A percentile compares a stretch with the other conserved stretches of the same genome.
These are phyloP conservation scores for Teunomyces funiuensis DNA, from an alignment of 805 yeast species.

Conservation along the genomic window DNA sequence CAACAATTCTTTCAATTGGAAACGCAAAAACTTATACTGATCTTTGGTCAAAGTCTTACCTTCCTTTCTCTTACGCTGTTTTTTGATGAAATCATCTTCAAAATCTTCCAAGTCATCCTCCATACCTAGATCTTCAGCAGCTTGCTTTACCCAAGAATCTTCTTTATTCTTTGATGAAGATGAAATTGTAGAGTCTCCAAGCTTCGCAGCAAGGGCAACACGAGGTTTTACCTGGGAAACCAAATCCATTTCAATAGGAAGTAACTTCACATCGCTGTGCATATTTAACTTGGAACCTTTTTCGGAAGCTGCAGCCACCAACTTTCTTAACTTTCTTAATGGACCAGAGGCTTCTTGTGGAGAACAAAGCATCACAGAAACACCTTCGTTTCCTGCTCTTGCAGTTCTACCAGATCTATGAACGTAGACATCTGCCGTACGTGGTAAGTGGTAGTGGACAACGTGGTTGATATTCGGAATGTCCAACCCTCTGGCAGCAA, in stretches of 20 bases:
- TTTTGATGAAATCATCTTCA: constrained; percentile 66
- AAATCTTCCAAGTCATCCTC: constrained; percentile 65
- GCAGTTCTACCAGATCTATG: constrained; percentile 99
- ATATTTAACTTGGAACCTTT: constrained; percentile 27
- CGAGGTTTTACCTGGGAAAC: constrained; percentile 70
- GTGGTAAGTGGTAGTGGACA: constrained; percentile 91
- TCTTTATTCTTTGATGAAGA: constrained; percentile 63
- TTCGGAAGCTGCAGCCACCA: constrained; percentile 40
- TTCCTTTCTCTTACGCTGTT: constrained; percentile 55
- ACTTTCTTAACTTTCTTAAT: constrained; percentile 65
- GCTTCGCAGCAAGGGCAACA: constrained; percentile 62
- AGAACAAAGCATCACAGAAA: constrained; percentile 88
- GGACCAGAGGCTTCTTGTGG: constrained; percentile 95
- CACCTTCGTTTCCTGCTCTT: constrained; percentile 91
- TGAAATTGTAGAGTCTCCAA: constrained; percentile 72
- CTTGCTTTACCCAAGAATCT: constrained; percentile 78
- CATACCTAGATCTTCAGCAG: constrained; percentile 90
- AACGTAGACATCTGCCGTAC: constrained; percentile 90
- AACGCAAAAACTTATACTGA: constrained; percentile 46
- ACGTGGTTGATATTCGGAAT: constrained; percentile 90
- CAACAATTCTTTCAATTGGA: constrained; percentile 54
- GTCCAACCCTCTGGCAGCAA: constrained; percentile 97
- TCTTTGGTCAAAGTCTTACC: constrained; percentile 45
- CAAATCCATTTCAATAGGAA: constrained; percentile 77
- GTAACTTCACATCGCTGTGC: constrained; percentile 55